Conservation (phyloP, 306 rosid genomes). For the Quercus engelmannii region DNA sequence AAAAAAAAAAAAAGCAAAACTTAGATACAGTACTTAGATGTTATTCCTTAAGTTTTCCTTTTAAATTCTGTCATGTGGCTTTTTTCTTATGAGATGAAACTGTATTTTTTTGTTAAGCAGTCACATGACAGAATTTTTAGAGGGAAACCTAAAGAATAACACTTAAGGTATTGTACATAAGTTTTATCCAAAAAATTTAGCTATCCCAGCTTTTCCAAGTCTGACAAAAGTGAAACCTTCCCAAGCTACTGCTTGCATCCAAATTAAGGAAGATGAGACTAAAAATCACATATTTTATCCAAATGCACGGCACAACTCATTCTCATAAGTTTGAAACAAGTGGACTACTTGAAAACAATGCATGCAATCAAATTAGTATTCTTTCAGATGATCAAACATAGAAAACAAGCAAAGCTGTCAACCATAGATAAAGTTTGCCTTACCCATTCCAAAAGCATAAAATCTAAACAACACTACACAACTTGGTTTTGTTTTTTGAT, state of each 20-base stretch:
- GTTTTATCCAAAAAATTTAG: background rate
- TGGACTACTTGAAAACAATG: background rate
- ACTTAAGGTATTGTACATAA: no score
- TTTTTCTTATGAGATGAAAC: no score
- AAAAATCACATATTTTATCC: background rate
- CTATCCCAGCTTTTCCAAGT: background rate
- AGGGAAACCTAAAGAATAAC: accelerated
- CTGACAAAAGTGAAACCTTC: background rate
- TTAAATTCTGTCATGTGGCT: no score
- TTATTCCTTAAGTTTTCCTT: no score
- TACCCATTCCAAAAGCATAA: background rate
- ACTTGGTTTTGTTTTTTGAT: background rate
- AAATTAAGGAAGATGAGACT: background rate
- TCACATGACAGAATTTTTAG: no score
- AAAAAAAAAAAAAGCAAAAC: background rate
- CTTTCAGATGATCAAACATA: background rate
- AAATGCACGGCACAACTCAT: background rate
- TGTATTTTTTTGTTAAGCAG: no score
- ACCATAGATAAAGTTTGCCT: background rate
- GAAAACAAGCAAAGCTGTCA: background rate
- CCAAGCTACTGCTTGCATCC: background rate
- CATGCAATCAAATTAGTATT: background rate
- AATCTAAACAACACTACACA: background rate
- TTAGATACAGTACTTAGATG: no score
- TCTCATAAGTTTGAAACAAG: background rate